Base-by-base conservation (phyloP, 768 basidiomycete genomes). In the Leccinum rimulosum region DNA sequence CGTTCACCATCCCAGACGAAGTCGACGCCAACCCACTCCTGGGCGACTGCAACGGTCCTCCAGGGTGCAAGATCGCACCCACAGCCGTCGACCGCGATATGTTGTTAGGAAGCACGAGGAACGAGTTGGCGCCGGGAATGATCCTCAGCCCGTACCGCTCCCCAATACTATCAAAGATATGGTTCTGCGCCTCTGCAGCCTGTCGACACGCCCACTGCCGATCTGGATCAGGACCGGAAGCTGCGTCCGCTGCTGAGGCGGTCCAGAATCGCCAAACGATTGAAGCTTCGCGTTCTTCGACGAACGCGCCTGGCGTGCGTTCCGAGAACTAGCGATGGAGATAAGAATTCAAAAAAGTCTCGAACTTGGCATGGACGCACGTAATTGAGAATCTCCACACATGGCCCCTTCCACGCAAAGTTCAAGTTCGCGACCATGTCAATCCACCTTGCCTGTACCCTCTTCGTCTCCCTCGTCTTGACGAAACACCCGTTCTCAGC, bases 401-500 rank as follows among this genome's bases (percentile, higher is more conserved):
- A 94, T 0, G 88, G 76, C 5, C 74, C 77, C 75, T 92, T 94
- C 93, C 93, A 94, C 1, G 84, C 83, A 67, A 91, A 71, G 70
- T 93, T 90, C 64, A 87, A 80, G 66, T 87, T 89, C 0, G 84
- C 76, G 4, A 93, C 88, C 85, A 92, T 89, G 64, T 85, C 88
- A 61, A 91, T 80, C 93, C 93, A 95, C 45, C 28, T 61, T 3
- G 51, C 82, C 71, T 15, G 75, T 68, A 9, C 59, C 63, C 61
- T 72, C 60, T 61, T 72, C 33, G 54, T 67, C 28, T 53, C 69
- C 36, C 75, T 78, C 4, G 86, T 82, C 75, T 85, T 89, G 67
- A 93, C 82, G 69, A 85, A 94, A 70, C 93, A 94, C 2, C 93
- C 93, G 60, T 95, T 93, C 77, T 95, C 93, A 0, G 91, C 91